Evolutionary conservation across 2,329 filamentous ascomycete genomes (phyloP).

Genomic region (Davidsoniella virescens): DNA sequence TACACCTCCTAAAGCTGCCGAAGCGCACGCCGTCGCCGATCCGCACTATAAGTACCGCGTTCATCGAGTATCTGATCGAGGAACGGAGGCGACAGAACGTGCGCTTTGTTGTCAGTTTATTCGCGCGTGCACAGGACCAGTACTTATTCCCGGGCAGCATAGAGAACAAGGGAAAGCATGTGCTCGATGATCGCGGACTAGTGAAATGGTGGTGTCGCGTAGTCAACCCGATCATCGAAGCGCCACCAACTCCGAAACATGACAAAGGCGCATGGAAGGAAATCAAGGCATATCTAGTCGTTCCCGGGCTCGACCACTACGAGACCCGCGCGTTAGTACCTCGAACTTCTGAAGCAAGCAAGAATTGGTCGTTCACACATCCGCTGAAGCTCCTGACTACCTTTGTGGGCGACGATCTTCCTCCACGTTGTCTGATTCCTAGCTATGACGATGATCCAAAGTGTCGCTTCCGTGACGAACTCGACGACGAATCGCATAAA

Average conservation of each 20-base stretch:
- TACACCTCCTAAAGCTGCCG: conserved; percentile 49
- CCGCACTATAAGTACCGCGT: conserved; percentile 54
- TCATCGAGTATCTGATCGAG: conserved; percentile 59
- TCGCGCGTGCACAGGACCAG: conserved; percentile 80
- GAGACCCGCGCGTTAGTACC: conserved; percentile 73
- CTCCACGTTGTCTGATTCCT: conserved; percentile 71
- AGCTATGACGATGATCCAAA: conserved; percentile 94
- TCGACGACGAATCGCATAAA: conserved; percentile 66
- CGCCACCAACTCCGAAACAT: conserved; percentile 20
- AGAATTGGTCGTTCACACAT: conserved; percentile 52
- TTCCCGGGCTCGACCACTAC: conserved; percentile 71
- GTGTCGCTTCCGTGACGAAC: conserved; percentile 68
- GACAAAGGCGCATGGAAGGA: conserved; percentile 23
- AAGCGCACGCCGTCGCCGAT: conserved; percentile 55
- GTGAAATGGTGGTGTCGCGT: conserved; percentile 95
- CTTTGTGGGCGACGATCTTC: conserved; percentile 46
- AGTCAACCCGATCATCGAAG: conserved; percentile 55
- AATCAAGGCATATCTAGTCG: conserved; percentile 64
- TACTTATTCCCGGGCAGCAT: conserved; percentile 90
- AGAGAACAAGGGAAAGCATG: conserved; percentile 72
- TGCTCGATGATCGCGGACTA: conserved; percentile 75
- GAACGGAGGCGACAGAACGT: conserved; percentile 46
- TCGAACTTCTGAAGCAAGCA: conserved; percentile 25
- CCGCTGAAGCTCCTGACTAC: conserved; percentile 51
- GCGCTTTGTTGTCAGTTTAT: conserved; percentile 69